Percentiles rank a stretch among this genome's conserved stretches.
phyloP scores from a whole-genome alignment of 176 grass and related monocot genomes.

The Puccinellia tenuiflora region DNA sequence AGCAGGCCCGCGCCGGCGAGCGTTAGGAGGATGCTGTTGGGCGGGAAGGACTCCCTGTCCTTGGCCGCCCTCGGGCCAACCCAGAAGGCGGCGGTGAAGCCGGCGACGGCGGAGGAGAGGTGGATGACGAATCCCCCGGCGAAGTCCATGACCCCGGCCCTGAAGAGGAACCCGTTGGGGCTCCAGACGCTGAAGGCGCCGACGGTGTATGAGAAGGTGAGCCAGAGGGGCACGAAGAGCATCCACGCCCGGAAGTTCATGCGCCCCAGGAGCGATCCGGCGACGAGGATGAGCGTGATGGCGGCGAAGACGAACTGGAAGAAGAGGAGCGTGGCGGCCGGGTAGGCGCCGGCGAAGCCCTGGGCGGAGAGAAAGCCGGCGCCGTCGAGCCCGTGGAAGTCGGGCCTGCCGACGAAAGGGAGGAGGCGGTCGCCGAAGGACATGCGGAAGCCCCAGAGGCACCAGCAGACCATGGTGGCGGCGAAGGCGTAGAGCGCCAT shows the following conservation, averaged over 20 bases:
- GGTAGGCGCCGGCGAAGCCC: conserved; percentile 71
- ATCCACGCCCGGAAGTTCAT: conserved; percentile 78
- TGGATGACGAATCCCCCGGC: conserved; percentile 74
- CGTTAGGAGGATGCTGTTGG: conserved; percentile 69
- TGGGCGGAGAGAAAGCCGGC: conserved; percentile 33
- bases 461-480: conserved; percentile 57
- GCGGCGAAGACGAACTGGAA: conserved; percentile 88
- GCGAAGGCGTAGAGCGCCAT: conserved; percentile 93
- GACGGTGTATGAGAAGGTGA: conserved; percentile 77
- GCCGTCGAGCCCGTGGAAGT: conserved; percentile 37
- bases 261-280: conserved; percentile 66
- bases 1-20: conserved; percentile 63
- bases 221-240: conserved; percentile 76
- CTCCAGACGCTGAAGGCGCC: conserved; percentile 89
- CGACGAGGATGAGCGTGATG: conserved; percentile 76
- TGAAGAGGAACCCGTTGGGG: conserved; percentile 72
- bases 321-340: conserved; percentile 64
- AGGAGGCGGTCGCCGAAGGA: conserved; percentile 66
- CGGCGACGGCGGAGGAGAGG: conserved; percentile 67
- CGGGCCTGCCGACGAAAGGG: conserved; percentile 50
- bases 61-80: conserved; percentile 57
- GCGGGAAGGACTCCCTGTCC: conserved; percentile 75
- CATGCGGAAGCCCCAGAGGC: conserved; percentile 68
- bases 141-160: conserved; percentile 78
- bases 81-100: conserved; percentile 70